Evolutionary conservation across 768 basidiomycete species (phyloP), one percentile per base, ranked within the genome.

Genomic region (Rhizopogon roseolus): DNA sequence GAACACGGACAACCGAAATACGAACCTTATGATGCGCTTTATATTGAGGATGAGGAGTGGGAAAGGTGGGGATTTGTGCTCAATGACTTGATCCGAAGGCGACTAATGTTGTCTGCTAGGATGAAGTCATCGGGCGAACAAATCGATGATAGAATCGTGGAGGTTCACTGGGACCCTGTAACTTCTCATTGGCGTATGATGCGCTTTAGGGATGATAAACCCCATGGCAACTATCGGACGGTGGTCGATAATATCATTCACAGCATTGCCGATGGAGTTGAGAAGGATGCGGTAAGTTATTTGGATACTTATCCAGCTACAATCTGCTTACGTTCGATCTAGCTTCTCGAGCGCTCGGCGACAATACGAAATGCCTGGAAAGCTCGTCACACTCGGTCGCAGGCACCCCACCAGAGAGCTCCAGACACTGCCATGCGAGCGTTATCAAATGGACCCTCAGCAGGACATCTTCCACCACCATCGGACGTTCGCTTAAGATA

Each of bases 161-260:
- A 99, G 68, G 94, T 96, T 16, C 84, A 86, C 58, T 98, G 97
- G 96, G 88, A 96, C 60, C 54, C 78, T 6, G 66, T 59, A n/a
- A 61, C 72, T 25, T 77, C 78, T 29, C 74, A 76, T 43, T 98
- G 95, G 94, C 84, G 83, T 54, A 85, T 93, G 81, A 85, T 98
- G 84, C 83, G 97, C 43, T 95, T 96, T 66, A 73, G 97, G 62
- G 85, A 96, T 62, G 97, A 99, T 70, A 99, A 99, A 68, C 88
- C 84, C 3, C 72, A 95, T 58, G 97, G 93, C 14, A 99, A 99
- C 68, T 93, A 91, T 68, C 80, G 78, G 55, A 80, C 72, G 29
- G 84, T 93, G 52, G 93, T 98, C 44, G 84, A 90, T 53, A 90
- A 87, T 58, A 93, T 99, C 62, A 82, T 98, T 50, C 78, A 86